Conservation (phyloP, 1,139 yeast species). For the Kurtzmaniella quercitrusa region DNA sequence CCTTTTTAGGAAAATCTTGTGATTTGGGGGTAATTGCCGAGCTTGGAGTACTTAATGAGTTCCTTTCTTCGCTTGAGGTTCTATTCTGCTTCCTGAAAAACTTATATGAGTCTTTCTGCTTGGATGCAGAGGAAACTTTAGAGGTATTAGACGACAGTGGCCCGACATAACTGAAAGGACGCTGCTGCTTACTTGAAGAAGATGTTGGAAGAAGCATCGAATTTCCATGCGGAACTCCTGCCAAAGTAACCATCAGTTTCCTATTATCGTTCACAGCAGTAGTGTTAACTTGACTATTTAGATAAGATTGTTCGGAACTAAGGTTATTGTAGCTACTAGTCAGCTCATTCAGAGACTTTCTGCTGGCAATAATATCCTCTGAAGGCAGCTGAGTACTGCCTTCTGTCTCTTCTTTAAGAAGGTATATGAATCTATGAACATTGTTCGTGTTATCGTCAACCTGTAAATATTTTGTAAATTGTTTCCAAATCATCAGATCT, state of each 20-base stretch:
- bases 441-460: conserved; percentile 45
- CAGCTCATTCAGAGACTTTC: conserved; percentile 1
- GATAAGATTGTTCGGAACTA: neutral
- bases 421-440: conserved; percentile 48
- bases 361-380: neutral
- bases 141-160: conserved; percentile 17
- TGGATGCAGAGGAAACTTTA: neutral
- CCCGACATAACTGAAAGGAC: conserved; percentile 59
- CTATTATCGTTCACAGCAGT: conserved; percentile 23
- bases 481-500: conserved; percentile 48
- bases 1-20: conserved; percentile 4
- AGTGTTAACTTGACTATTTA: neutral
- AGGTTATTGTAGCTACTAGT: neutral
- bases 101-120: conserved; percentile 34
- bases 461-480: conserved; percentile 30
- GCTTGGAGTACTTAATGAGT: conserved; percentile 4
- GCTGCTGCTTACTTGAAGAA: conserved; percentile 20
- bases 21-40: conserved; percentile 4
- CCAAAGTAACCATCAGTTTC: conserved; percentile 12
- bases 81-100: conserved; percentile 59
- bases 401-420: conserved; percentile 22
- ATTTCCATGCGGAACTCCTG: neutral
- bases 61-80: conserved; percentile 41
- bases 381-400: conserved; percentile 9
- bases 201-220: conserved; percentile 13